phyloP scores from a whole-genome alignment of 805 yeast species.

The Isabelozyma rhagii region DNA sequence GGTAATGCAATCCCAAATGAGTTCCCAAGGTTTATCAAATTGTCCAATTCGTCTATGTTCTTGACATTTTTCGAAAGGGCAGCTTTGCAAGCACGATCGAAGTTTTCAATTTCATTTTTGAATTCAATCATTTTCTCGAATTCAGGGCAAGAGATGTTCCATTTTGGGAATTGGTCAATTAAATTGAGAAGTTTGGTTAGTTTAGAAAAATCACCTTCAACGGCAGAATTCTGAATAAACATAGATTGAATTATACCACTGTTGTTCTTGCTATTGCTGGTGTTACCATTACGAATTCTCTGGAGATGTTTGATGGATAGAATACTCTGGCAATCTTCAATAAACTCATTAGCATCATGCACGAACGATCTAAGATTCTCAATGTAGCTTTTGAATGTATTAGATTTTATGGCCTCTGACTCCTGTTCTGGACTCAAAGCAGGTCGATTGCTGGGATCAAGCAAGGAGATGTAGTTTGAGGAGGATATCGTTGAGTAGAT shows the following conservation, averaged over 20 bases:
- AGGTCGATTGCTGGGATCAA: slow-evolving; percentile 4
- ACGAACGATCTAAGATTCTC: slow-evolving; percentile 40
- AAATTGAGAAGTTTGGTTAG: slow-evolving; percentile 35
- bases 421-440: slow-evolving; percentile 5
- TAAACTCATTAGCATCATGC: slow-evolving; percentile 46
- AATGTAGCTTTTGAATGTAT: slow-evolving; percentile 17
- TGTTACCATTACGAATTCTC: slow-evolving; percentile 38
- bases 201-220: neutral
- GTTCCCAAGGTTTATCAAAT: slow-evolving; percentile 55
- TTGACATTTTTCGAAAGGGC: slow-evolving; percentile 30
- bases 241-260: slow-evolving; percentile 2
- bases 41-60: slow-evolving; percentile 44
- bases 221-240: neutral
- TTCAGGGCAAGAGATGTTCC: slow-evolving; percentile 56
- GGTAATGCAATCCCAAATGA: slow-evolving; percentile 58
- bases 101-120: slow-evolving; percentile 49
- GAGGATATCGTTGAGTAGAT: slow-evolving; percentile 38
- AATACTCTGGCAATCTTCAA: slow-evolving; percentile 52
- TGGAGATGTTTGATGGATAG: slow-evolving; percentile 52
- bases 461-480: slow-evolving; percentile 11
- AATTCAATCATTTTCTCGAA: slow-evolving; percentile 56
- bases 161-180: slow-evolving; percentile 43
- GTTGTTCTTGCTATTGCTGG: slow-evolving; percentile 3
- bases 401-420: slow-evolving; percentile 9
- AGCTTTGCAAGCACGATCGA: slow-evolving; percentile 43